Percentiles rank a stretch among this genome's conserved stretches.
These are phyloP conservation scores for Thalassia testudinum DNA, from an alignment of 116 monocot genomes.

Conservation along the genomic window DNA sequence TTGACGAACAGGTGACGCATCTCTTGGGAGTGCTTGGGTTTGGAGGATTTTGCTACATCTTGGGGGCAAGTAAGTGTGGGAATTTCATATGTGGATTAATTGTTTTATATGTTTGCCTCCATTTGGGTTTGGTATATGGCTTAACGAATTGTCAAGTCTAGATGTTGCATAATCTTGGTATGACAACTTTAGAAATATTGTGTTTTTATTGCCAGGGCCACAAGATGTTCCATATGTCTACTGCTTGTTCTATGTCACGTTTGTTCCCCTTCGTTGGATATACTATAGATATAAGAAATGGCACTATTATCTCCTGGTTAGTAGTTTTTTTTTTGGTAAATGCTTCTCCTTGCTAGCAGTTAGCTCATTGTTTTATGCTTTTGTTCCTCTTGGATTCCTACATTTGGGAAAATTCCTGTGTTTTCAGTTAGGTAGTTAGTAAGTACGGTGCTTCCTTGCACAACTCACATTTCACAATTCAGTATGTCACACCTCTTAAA, in stretches of 20 bases:
- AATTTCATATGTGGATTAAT: background rate
- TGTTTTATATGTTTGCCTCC: too few relatives aligned
- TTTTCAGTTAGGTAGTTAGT: too few relatives aligned
- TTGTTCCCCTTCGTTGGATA: constrained; percentile 95
- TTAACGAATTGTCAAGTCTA: too few relatives aligned
- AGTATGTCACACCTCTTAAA: too few relatives aligned
- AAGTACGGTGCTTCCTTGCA: too few relatives aligned
- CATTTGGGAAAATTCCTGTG: too few relatives aligned
- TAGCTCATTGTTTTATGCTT: background rate
- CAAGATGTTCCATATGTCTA: constrained; percentile 92
- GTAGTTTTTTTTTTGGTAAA: constrained; percentile 6
- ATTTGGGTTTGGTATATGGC: too few relatives aligned
- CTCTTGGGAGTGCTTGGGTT: constrained; percentile 86
- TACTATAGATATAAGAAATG: constrained; percentile 98
- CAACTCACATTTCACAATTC: too few relatives aligned
- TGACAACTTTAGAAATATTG: background rate
- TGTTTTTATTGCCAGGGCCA: constrained; percentile 42
- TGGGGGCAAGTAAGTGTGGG: constrained; percentile 96
- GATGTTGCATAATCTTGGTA: too few relatives aligned
- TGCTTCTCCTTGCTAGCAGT: too few relatives aligned
- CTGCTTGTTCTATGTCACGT: constrained; percentile 72
- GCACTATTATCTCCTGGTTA: constrained; percentile 98
- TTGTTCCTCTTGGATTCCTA: background rate
- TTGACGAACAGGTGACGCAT: constrained; percentile 67
- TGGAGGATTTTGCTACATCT: constrained; percentile 86